Evolutionary conservation across 768 basidiomycete genomes (phyloP), one percentile per base, ranked within the genome.

Genomic region (Pisolithus tinctorius): DNA sequence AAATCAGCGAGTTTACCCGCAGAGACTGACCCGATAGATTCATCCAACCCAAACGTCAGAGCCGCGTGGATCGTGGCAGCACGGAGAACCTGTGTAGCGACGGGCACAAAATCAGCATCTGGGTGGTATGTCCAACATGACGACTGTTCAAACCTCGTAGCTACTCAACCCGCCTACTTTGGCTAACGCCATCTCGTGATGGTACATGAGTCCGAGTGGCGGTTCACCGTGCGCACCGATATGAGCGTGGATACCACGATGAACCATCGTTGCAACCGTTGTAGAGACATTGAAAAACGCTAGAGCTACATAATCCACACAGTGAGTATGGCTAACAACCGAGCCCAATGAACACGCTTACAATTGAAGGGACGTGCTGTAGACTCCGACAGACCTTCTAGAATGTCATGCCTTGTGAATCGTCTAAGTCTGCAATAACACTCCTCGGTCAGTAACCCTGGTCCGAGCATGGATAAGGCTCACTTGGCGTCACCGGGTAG

Each of bases 181-280:
- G 25, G 83, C 72, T 62, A 85, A 86, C 47, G 70, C 74, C 80
- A 88, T 84, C 59, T 88, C 86, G 17, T 80, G 78, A 53, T 88
- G 86, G 57, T 88, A 89, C 68, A 84, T 85, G n/a, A 83, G 60
- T 0, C 86, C 86, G 10, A 86, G 63, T 0, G 86, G 86, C 2
- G 79, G 76, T 62, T 87, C 82, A 16, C 86, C 86, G 59, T 88
- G 86, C 0, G 85, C 85, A 23, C 86, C 86, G 52, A 88, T 82
- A 57, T 84, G 80, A 3, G 81, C 73, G 25, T 73, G 69, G 14
- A 86, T 63, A 11, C 85, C 86, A 50, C 74, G 77, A 27, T 74
- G 66, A 17, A 86, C 80, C 83, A 88, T 83, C 59, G 81, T 79
- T 0, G 84, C 81, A 9, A 82, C 74, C 3, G 85, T 85, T 10